Percentiles rank a stretch among this genome's conserved stretches.
These are phyloP conservation scores for Fusarium marasasianum DNA, from an alignment of 2,329 filamentous ascomycete genomes.

Conservation along the genomic window DNA sequence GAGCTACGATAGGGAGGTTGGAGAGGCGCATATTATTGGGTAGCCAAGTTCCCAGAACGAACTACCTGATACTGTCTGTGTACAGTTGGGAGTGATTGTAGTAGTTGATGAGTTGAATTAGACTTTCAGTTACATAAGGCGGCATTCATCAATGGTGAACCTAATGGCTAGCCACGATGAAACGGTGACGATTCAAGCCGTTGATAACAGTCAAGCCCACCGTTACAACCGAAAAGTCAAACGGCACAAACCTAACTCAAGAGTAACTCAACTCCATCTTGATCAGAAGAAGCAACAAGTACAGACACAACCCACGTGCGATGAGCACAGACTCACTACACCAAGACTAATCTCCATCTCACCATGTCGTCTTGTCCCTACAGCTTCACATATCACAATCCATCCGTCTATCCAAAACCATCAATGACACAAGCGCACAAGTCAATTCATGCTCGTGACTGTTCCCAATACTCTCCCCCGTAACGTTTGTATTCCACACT, in stretches of 20 bases:
- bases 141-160: background rate
- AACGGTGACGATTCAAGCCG: background rate
- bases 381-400: conserved; percentile 25
- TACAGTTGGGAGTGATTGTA: background rate
- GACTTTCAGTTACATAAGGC: background rate
- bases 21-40: background rate
- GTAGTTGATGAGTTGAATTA: background rate
- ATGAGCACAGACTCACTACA: conserved; percentile 9
- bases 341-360: conserved; percentile 7
- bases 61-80: background rate
- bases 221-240: background rate
- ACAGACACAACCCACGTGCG: conserved; percentile 25
- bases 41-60: background rate
- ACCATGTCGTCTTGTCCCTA: background rate
- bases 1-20: background rate
- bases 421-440: background rate
- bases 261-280: background rate
- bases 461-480: background rate
- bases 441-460: background rate
- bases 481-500: background rate
- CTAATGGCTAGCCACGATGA: background rate
- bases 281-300: conserved; percentile 1
- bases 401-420: conserved; percentile 9
- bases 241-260: background rate
- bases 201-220: background rate